These are phyloP conservation scores for Piper betle DNA, from an alignment of 164 flowering plant species.

Conservation along the genomic window DNA sequence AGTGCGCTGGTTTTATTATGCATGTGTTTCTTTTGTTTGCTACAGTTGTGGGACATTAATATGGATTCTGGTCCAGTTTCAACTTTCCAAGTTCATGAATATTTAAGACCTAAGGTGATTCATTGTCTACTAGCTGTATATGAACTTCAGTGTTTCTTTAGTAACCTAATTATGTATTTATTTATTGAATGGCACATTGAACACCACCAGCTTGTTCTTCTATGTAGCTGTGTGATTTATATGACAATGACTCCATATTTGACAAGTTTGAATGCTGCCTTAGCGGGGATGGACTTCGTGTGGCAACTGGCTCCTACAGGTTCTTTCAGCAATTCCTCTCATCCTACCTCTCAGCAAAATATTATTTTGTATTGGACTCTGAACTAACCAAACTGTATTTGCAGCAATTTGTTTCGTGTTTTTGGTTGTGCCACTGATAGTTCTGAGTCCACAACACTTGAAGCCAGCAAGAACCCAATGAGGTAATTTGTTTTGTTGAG, in stretches of 20 bases:
- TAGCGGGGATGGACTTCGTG: conserved; percentile 73
- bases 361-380: neutral
- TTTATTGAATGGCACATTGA: neutral
- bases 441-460: conserved; percentile 70
- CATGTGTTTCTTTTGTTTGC: no score
- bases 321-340: conserved; percentile 1
- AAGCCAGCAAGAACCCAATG: conserved; percentile 95
- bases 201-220: neutral
- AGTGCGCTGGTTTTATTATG: no score
- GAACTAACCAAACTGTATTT: conserved; percentile 1
- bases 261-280: conserved; percentile 87
- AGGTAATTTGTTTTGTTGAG: conserved; percentile 26
- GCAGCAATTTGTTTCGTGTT: conserved; percentile 83
- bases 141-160: neutral
- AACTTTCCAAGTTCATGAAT: no score
- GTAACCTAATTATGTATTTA: neutral
- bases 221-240: conserved; percentile 66
- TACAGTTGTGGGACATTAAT: neutral
- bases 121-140: neutral
- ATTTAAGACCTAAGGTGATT: conserved; percentile 62
- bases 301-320: conserved; percentile 89
- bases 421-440: conserved; percentile 65
- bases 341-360: neutral
- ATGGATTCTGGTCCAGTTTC: no score
- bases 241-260: conserved; percentile 76